A percentile compares a stretch with the other conserved stretches of the same genome.
Evolutionary conservation across 1,139 yeast genomes (phyloP).

Genomic region (Ogataea hybrid): DNA sequence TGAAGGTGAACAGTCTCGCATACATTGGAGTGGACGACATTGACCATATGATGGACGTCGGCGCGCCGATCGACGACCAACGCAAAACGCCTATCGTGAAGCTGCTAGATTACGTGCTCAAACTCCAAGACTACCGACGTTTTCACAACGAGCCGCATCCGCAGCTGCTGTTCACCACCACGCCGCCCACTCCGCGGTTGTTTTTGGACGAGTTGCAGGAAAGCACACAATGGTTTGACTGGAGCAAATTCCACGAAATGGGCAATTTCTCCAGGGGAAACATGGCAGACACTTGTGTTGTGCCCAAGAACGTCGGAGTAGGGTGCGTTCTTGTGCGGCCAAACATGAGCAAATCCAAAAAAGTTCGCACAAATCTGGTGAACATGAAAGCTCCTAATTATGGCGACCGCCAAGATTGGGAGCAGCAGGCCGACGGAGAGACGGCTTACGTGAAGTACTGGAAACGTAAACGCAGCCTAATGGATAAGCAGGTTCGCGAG

Average conservation of each 20-base stretch:
- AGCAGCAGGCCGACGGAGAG: conserved; percentile 24
- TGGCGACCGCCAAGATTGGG: conserved; percentile 23
- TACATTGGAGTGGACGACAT: conserved; percentile 34
- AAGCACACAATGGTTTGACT: conserved; percentile 30
- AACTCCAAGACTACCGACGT: conserved; percentile 30
- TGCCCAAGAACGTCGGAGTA: conserved; percentile 23
- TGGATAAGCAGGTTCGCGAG: conserved; percentile 18
- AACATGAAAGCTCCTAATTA: conserved; percentile 28
- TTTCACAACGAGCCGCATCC: conserved; percentile 31
- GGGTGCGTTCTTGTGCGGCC: conserved; percentile 27
- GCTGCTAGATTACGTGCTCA: conserved; percentile 29
- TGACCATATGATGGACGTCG: conserved; percentile 28
- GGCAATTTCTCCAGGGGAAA: conserved; percentile 26
- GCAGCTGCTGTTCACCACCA: conserved; percentile 27
- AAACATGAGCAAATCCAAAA: conserved; percentile 6
- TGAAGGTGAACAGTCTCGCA: conserved; percentile 27
- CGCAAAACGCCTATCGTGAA: conserved; percentile 26
- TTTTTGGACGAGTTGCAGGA: conserved; percentile 26
- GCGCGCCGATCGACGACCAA: conserved; percentile 15
- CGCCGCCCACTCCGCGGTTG: conserved; percentile 19
- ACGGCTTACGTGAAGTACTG: conserved; percentile 22
- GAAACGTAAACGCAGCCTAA: conserved; percentile 21
- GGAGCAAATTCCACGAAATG: conserved; percentile 28
- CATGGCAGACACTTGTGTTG: conserved; percentile 21
- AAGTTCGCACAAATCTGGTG: conserved; percentile 19